A percentile compares a stretch with the other conserved stretches of the same genome.
These are phyloP conservation scores for Ciborinia camelliae DNA, from an alignment of 2,329 filamentous ascomycete species.

Conservation along the genomic window DNA sequence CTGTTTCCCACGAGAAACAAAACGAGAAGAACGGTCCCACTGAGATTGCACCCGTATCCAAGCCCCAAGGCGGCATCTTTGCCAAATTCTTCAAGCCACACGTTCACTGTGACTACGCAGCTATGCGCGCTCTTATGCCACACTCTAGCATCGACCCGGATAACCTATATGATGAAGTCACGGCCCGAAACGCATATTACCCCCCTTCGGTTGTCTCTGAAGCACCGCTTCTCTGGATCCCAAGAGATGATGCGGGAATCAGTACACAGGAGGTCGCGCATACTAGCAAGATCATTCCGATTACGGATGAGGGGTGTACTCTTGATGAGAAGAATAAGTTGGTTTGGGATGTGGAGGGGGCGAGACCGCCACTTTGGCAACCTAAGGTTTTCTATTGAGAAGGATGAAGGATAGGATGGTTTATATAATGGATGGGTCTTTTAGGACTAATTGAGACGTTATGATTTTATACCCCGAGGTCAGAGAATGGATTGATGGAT, in stretches of 20 bases:
- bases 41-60: conserved; percentile 38
- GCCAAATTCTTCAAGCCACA: conserved; percentile 74
- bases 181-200: conserved; percentile 67
- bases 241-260: conserved; percentile 69
- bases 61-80: conserved; percentile 54
- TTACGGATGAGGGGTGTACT: conserved; percentile 73
- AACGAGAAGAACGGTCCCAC: conserved; percentile 14
- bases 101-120: conserved; percentile 67
- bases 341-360: conserved; percentile 54
- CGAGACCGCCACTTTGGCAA: conserved; percentile 56
- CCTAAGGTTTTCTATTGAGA: conserved; percentile 44
- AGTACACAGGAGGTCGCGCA: conserved; percentile 74
- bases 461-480: conserved; percentile 7
- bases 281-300: conserved; percentile 66
- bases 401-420: too few species aligned
- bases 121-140: conserved; percentile 68
- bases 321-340: conserved; percentile 69
- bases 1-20: conserved; percentile 29
- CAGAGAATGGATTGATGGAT: not conserved
- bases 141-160: conserved; percentile 44
- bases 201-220: conserved; percentile 64
- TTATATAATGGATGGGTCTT: not conserved
- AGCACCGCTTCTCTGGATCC: conserved; percentile 78
- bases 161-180: conserved; percentile 58
- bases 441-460: not conserved